Conservation (phyloP, 2,329 filamentous ascomycete genomes). For the Cercospora sp. region DNA sequence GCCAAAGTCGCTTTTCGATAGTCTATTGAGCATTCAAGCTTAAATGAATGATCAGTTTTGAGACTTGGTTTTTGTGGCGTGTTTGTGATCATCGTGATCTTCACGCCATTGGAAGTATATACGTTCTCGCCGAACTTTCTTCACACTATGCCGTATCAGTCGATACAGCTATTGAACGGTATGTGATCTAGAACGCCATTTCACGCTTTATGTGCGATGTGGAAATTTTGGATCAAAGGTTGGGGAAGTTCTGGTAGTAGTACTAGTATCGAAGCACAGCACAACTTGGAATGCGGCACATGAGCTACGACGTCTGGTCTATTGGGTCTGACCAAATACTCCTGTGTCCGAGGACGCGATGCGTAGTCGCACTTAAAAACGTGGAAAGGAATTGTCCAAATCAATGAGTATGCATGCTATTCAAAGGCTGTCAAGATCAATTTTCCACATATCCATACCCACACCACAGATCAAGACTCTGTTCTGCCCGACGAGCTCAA, state of each 20-base stretch:
- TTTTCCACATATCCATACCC: conserved; percentile 50
- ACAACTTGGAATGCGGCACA: background rate
- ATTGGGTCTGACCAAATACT: background rate
- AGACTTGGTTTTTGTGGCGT: background rate
- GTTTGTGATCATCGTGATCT: background rate
- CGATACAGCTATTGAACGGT: background rate
- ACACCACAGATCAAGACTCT: conserved; percentile 50
- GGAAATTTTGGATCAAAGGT: background rate
- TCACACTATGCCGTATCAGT: background rate
- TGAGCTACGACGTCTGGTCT: background rate
- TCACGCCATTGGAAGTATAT: background rate
- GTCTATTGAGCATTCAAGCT: background rate
- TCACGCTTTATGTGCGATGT: background rate
- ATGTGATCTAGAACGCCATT: background rate
- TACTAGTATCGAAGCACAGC: background rate
- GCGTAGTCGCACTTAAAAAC: background rate
- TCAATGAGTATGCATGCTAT: background rate
- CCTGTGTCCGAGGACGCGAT: background rate
- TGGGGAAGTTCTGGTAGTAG: background rate
- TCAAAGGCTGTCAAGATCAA: conserved; percentile 1
- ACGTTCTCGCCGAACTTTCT: background rate
- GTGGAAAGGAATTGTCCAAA: background rate
- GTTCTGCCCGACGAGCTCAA: conserved; percentile 40
- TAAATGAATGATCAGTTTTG: background rate
- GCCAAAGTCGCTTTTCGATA: background rate